Base-by-base conservation (phyloP, 1,284 basidiomycete species). In the Neolentinus lepideus region DNA sequence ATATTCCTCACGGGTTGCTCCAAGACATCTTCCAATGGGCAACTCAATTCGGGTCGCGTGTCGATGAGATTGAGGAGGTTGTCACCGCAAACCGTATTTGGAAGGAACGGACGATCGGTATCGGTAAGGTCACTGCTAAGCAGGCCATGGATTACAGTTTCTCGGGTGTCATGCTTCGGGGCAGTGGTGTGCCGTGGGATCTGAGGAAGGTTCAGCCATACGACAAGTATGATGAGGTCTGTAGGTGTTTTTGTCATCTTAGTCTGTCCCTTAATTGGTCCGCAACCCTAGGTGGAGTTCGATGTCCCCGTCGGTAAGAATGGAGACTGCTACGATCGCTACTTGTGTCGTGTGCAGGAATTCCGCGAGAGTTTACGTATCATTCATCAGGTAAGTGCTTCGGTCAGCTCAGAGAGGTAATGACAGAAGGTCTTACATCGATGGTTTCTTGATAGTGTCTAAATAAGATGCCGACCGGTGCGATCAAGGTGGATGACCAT, bases 11-110 rank as follows among this genome's bases (percentile, higher is more conserved):
- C 65, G 96, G 96, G 16, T 77, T 99, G 33, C 82, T 99, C 38
- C 92, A 98, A 64, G 97, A 99, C 71, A 98, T 99, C 67, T 92
- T 91, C 83, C 91, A 91, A 70, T 99, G 96, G 96, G 88, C 92
- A 1, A 98, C 96, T 0, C 96, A 98, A 67, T 99, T 98, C 72
- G 74, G 80, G 56, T 86, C 86, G 54, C 83, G 96, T 59, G 81
- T 99, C 45, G 95, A 99, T 68, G 96, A 99, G 76, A 92, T 98
- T 63, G 96, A 99, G 74, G 95, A 98, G 74, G 94, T 99, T 61
- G 87, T 98, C 25, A 97, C 94, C 1, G 95, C 89, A 12, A 99
- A 99, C 78, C 86, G 95, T 70, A 97, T 99, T 74, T 98, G 96
- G 96, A 97, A 97, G 74, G 83, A 89, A 65, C 82, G 96, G 59